These are phyloP conservation scores for Pseudocercospora vitis DNA, from an alignment of 2,329 filamentous ascomycete species.

Conservation along the genomic window DNA sequence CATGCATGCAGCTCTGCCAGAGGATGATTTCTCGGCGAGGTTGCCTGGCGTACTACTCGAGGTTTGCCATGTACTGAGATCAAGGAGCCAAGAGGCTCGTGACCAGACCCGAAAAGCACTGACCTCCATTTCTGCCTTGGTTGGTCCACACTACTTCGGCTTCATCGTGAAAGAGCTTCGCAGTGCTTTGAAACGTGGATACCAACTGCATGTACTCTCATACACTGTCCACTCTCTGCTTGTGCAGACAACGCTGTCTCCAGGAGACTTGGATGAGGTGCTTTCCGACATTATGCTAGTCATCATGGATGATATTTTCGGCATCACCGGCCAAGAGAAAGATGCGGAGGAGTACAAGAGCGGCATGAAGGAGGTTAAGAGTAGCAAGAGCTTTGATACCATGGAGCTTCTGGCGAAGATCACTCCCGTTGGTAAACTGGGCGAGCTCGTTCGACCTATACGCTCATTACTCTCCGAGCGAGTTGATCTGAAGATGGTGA, in stretches of 20 bases:
- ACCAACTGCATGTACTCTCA: slow-evolving; percentile 91
- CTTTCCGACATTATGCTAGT: slow-evolving; percentile 74
- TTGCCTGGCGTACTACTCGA: slow-evolving; percentile 85
- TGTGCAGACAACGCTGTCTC: slow-evolving; percentile 56
- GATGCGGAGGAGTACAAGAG: slow-evolving; percentile 93
- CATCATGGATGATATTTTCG: slow-evolving; percentile 97
- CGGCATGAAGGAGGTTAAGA: slow-evolving; percentile 97
- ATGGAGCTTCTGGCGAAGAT: slow-evolving; percentile 89
- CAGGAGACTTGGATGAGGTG: slow-evolving; percentile 85
- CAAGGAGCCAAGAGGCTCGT: slow-evolving; percentile 81
- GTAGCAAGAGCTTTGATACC: slow-evolving; percentile 95
- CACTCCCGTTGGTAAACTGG: slow-evolving; percentile 71
- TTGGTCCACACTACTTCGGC: slow-evolving; percentile 80
- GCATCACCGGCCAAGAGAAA: slow-evolving; percentile 88
- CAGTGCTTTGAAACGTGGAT: slow-evolving; percentile 77
- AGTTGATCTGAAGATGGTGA: slow-evolving; percentile 76
- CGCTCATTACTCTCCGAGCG: slow-evolving; percentile 78
- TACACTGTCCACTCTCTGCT: slow-evolving; percentile 93
- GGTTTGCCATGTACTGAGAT: slow-evolving; percentile 88
- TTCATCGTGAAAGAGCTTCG: slow-evolving; percentile 93
- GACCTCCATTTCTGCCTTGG: slow-evolving; percentile 74
- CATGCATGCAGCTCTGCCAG: slow-evolving; percentile 70
- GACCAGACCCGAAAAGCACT: slow-evolving; percentile 90
- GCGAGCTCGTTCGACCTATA: slow-evolving; percentile 74
- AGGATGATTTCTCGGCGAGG: slow-evolving; percentile 68